A percentile compares a stretch with the other conserved stretches of the same genome.
Conservation (phyloP, 257 asterid genomes). For the Coffea eugenioides region DNA sequence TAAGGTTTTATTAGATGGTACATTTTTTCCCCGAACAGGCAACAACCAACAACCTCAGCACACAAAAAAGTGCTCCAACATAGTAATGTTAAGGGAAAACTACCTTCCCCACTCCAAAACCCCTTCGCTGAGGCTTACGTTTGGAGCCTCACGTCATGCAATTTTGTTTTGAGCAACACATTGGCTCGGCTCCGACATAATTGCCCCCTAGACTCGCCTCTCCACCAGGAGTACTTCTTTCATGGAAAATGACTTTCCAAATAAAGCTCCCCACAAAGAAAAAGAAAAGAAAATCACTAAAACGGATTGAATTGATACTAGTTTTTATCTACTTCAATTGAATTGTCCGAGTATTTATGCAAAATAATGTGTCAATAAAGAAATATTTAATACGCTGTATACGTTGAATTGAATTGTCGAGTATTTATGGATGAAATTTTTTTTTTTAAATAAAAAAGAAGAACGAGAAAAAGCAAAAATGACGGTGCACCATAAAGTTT, state of each 20-base stretch:
- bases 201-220: neutral
- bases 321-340: neutral
- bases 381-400: too few species aligned
- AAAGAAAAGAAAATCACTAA: neutral
- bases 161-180: neutral
- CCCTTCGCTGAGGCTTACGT: neutral
- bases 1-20: neutral
- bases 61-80: neutral
- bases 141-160: neutral
- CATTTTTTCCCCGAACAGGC: neutral
- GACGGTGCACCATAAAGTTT: neutral
- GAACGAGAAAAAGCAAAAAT: too few species aligned
- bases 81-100: neutral
- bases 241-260: neutral
- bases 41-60: conserved; percentile 1
- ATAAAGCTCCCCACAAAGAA: too few species aligned
- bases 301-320: too few species aligned
- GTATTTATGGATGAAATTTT: too few species aligned
- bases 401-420: neutral
- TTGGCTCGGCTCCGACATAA: neutral
- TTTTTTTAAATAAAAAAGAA: too few species aligned
- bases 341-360: neutral
- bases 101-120: neutral
- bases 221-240: neutral
- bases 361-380: neutral